phyloP scores from a whole-genome alignment of 768 basidiomycete genomes.

The Mycena epipterygia region DNA sequence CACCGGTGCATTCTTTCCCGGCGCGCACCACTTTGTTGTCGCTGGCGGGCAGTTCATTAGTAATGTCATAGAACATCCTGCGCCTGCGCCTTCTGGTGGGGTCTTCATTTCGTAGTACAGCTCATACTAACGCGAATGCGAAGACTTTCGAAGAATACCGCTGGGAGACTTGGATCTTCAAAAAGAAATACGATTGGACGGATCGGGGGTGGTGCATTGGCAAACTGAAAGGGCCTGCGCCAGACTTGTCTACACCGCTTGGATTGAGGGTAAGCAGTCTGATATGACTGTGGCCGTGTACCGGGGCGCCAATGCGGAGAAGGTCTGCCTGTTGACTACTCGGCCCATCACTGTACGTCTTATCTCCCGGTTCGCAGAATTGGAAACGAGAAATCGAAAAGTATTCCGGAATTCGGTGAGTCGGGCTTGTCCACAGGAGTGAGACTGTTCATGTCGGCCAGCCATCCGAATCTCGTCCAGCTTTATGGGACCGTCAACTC shows the following conservation, averaged over 20 bases:
- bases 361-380: constrained; percentile 1
- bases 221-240: not conserved
- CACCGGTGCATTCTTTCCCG: constrained; percentile 7
- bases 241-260: not conserved
- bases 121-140: not conserved
- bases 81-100: not conserved
- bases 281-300: too few species aligned
- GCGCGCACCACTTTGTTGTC: constrained; percentile 3
- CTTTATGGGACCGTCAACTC: too few species aligned
- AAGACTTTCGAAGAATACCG: constrained; percentile 6
- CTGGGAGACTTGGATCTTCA: constrained; percentile 6
- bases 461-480: constrained; percentile 6
- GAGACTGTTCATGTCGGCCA: not conserved
- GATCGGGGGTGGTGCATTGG: not conserved
- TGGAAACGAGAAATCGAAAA: constrained; percentile 4
- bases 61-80: not conserved
- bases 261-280: not conserved
- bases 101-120: not conserved
- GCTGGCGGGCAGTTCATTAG: constrained; percentile 1
- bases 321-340: not conserved
- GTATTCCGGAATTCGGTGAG: constrained; percentile 9
- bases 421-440: not conserved
- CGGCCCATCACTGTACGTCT: not conserved
- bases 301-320: too few species aligned
- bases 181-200: not conserved